A percentile compares a stretch with the other conserved stretches of the same genome.
Evolutionary conservation across 2,329 filamentous ascomycete genomes (phyloP).

Genomic region (Talaromyces sp.): DNA sequence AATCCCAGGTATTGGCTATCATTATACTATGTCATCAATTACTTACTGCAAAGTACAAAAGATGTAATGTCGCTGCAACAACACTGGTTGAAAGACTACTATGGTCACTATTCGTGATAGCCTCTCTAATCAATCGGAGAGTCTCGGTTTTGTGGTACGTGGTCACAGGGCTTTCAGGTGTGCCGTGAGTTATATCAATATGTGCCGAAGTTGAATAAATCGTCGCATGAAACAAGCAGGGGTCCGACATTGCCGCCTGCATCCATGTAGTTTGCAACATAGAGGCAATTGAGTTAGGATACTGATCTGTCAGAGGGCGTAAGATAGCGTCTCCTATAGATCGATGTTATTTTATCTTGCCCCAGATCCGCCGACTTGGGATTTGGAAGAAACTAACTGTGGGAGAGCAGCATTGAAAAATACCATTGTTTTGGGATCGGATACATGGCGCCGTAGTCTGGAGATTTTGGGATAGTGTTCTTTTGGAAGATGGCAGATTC

Average conservation of each 20-base stretch:
- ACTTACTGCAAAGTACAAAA: constrained; percentile 8
- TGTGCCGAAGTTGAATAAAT: constrained; percentile 2
- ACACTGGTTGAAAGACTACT: background rate
- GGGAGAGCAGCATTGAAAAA: constrained; percentile 1
- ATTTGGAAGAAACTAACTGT: background rate
- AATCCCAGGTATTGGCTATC: background rate
- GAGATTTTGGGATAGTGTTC: background rate
- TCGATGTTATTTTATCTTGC: background rate
- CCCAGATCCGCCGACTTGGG: background rate
- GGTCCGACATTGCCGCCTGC: constrained; percentile 1
- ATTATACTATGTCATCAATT: background rate
- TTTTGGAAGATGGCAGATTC: background rate
- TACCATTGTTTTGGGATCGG: constrained; percentile 6
- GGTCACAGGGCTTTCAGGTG: constrained; percentile 1
- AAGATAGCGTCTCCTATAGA: background rate
- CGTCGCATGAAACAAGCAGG: constrained; percentile 5
- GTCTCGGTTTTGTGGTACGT: constrained; percentile 3
- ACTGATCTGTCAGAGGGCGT: background rate
- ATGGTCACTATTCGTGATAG: constrained; percentile 1
- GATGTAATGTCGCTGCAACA: background rate
- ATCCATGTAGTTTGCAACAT: constrained; percentile 5
- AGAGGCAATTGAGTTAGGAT: constrained; percentile 2
- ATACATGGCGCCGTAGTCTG: background rate
- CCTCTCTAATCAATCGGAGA: constrained; percentile 1
- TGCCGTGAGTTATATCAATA: background rate